A percentile compares a stretch with the other conserved stretches of the same genome.
Evolutionary conservation across 306 rosid genomes (phyloP).

Genomic region (Quercus rubra): DNA sequence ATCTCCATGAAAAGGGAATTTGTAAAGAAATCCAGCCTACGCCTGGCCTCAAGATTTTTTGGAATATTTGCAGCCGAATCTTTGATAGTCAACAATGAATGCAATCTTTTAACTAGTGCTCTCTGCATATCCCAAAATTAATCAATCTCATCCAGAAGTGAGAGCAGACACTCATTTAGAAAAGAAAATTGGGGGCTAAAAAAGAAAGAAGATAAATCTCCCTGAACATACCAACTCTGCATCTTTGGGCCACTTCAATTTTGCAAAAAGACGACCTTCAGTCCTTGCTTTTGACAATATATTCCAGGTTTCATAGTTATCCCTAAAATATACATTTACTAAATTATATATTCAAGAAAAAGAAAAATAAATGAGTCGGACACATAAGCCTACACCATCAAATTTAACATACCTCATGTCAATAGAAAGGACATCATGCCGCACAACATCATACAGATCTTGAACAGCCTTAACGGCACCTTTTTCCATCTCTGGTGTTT

Average conservation of each 20-base stretch:
- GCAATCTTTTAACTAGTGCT: conserved; percentile 72
- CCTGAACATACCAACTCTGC: conserved; percentile 56
- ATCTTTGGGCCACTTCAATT: conserved; percentile 80
- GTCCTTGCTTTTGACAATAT: conserved; percentile 61
- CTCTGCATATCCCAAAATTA: conserved; percentile 43
- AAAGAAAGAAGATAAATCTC: conserved; percentile 7
- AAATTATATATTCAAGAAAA: conserved; percentile 12
- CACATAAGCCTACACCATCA: not conserved
- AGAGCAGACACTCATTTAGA: not conserved
- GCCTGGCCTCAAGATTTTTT: conserved; percentile 86
- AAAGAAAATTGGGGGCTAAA: not conserved
- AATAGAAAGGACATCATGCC: conserved; percentile 52
- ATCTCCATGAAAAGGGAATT: conserved; percentile 93
- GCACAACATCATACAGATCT: conserved; percentile 90
- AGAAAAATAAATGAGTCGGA: not conserved
- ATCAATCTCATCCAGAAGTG: conserved; percentile 10
- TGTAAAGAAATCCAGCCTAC: conserved; percentile 78
- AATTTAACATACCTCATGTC: conserved; percentile 63
- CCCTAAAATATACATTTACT: conserved; percentile 38
- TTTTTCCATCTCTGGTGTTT: conserved; percentile 53
- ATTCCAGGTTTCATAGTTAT: conserved; percentile 64
- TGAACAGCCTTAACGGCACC: conserved; percentile 89
- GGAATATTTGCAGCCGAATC: conserved; percentile 91
- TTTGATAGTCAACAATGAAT: conserved; percentile 79
- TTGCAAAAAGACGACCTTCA: conserved; percentile 71